Evolutionary conservation across 345 rosid species (phyloP).

Genomic region (Hirschfeldia incana): DNA sequence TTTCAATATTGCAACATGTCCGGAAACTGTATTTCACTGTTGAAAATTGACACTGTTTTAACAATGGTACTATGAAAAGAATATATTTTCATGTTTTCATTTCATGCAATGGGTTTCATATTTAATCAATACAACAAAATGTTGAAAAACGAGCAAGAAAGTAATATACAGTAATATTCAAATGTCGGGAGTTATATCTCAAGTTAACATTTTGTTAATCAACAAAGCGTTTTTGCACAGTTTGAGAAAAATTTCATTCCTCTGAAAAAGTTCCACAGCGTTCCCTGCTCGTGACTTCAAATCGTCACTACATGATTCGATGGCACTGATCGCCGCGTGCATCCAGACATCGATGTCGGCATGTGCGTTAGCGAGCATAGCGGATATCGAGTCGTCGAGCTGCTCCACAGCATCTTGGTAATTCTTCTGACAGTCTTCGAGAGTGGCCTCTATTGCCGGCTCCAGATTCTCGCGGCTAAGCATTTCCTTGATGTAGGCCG

Average conservation of each 20-base stretch:
- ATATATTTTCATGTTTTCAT: background rate
- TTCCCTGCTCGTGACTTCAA: conserved; percentile 20
- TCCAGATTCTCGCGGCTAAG: conserved; percentile 31
- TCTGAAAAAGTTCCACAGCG: conserved; percentile 23
- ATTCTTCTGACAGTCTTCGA: conserved; percentile 55
- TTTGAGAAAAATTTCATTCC: conserved; percentile 40
- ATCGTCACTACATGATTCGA: conserved; percentile 39
- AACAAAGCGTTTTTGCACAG: conserved; percentile 46
- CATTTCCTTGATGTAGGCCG: conserved; percentile 34
- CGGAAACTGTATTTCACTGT: background rate
- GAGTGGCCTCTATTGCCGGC: conserved; percentile 46
- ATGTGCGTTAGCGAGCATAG: conserved; percentile 42
- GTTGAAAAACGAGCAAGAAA: background rate
- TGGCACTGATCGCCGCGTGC: conserved; percentile 46
- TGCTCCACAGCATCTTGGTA: conserved; percentile 57
- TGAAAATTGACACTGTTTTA: background rate
- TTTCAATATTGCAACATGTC: background rate
- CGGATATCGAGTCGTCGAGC: conserved; percentile 59
- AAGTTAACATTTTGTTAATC: conserved; percentile 35
- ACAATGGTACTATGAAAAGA: background rate
- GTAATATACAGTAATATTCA: background rate
- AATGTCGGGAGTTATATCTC: background rate
- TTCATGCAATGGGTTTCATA: background rate
- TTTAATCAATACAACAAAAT: background rate
- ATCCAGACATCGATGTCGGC: conserved; percentile 47